Evolutionary conservation across 2,329 filamentous ascomycete species (phyloP).

Genomic region (Chrysoporthe deuterocubensis): DNA sequence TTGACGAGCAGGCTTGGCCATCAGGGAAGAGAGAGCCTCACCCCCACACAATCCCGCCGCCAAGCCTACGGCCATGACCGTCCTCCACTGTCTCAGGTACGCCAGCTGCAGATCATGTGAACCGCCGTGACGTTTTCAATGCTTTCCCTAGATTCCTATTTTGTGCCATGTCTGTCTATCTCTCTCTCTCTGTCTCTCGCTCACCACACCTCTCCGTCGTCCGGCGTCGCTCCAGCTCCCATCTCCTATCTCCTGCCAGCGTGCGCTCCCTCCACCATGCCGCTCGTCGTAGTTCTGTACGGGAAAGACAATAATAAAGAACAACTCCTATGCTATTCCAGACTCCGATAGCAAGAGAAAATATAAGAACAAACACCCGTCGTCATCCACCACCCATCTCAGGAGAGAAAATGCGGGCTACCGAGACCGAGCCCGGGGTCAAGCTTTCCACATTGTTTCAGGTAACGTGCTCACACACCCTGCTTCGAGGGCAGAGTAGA

Average conservation of each 20-base stretch:
- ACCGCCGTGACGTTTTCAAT: slow-evolving; percentile 17
- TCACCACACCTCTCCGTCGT: background rate
- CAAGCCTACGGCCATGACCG: too few relatives aligned
- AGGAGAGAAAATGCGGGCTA: slow-evolving; percentile 7
- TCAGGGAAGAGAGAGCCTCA: background rate
- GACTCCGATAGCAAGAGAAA: slow-evolving; percentile 27
- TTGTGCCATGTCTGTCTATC: slow-evolving; percentile 23
- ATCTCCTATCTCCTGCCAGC: background rate
- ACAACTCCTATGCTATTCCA: slow-evolving; percentile 30
- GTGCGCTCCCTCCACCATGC: slow-evolving; percentile 5
- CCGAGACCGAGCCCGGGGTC: slow-evolving; percentile 9
- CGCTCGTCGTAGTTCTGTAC: slow-evolving; percentile 17
- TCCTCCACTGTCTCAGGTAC: background rate
- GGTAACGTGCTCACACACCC: slow-evolving; percentile 5
- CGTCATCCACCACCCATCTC: slow-evolving; percentile 16
- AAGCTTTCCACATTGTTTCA: slow-evolving; percentile 7
- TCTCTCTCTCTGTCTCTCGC: background rate
- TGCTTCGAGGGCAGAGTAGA: background rate
- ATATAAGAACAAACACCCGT: slow-evolving; percentile 8
- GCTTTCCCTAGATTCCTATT: slow-evolving; percentile 28
- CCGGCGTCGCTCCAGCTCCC: background rate
- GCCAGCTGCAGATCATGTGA: background rate
- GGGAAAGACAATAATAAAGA: slow-evolving; percentile 20
- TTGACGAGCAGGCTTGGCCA: too few relatives aligned
- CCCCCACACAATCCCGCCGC: too few relatives aligned